Conservation (phyloP, 75 land plant genomes). For the Selaginella moellendorffii region DNA sequence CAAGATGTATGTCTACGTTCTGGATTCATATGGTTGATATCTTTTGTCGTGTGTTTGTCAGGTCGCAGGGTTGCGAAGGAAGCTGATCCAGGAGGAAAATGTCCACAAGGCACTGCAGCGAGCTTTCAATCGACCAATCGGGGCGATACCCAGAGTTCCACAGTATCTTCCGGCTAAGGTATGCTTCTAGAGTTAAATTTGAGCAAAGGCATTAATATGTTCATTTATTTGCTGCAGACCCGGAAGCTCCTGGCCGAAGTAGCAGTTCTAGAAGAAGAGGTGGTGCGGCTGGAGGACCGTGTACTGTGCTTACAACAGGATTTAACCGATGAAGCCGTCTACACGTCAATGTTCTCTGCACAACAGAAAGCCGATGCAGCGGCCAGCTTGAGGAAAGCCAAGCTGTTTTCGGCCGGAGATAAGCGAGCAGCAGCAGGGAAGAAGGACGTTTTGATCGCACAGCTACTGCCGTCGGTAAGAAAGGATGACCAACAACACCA, state of each 20-base stretch:
- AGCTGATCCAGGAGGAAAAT: conserved; percentile 31
- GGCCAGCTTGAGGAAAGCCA: no score
- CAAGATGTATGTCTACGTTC: neutral
- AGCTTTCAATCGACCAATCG: conserved; percentile 40
- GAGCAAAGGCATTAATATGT: neutral
- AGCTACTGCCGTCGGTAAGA: neutral
- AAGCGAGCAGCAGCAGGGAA: neutral
- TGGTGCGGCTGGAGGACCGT: conserved; percentile 45
- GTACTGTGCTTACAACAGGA: conserved; percentile 37
- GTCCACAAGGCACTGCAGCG: conserved; percentile 37
- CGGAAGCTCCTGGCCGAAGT: conserved; percentile 58
- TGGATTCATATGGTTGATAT: neutral
- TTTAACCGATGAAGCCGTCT: conserved; percentile 35
- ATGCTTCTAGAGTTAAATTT: neutral
- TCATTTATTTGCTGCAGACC: conserved; percentile 41
- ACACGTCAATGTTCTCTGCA: conserved; percentile 2
- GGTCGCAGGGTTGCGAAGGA: conserved; percentile 34
- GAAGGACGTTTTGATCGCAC: neutral
- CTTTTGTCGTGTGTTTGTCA: conserved; percentile 7
- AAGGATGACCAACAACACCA: no score
- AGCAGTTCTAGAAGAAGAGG: conserved; percentile 70
- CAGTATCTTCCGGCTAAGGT: conserved; percentile 56
- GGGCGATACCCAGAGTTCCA: conserved; percentile 34
- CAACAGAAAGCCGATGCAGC: neutral
- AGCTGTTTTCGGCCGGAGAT: neutral